Evolutionary conservation across 2,329 filamentous ascomycete genomes (phyloP).

Genomic region (Colletotrichum cereale): DNA sequence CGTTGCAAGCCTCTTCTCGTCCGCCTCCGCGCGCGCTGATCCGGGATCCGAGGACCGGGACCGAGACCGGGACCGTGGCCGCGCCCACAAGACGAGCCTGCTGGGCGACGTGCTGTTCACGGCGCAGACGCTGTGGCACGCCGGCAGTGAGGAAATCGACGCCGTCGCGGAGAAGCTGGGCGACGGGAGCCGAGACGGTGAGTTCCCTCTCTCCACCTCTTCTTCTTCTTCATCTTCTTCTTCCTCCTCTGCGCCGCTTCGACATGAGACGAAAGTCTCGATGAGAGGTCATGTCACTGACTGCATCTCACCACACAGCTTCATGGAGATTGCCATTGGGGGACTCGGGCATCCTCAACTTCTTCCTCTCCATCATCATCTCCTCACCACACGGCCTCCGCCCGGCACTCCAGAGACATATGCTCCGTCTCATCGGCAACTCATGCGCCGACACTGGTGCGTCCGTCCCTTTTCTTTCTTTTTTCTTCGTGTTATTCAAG

Average conservation of each 20-base stretch:
- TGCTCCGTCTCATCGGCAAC: slow-evolving; percentile 71
- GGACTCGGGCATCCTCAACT: slow-evolving; percentile 68
- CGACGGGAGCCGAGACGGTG: slow-evolving; percentile 68
- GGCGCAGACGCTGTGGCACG: slow-evolving; percentile 56
- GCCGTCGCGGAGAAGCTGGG: slow-evolving; percentile 64
- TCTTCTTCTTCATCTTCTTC: too few species aligned
- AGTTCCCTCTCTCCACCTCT: too few species aligned
- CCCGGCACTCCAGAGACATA: slow-evolving; percentile 63
- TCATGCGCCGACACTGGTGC: slow-evolving; percentile 71
- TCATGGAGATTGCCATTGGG: slow-evolving; percentile 69
- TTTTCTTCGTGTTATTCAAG: not conserved
- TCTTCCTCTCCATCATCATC: slow-evolving; percentile 64
- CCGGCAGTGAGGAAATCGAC: slow-evolving; percentile 58
- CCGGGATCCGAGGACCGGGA: slow-evolving; percentile 23
- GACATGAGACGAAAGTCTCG: not conserved
- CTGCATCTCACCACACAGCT: slow-evolving; percentile 53
- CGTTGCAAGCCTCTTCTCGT: slow-evolving; percentile 22
- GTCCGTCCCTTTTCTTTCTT: slow-evolving; percentile 18
- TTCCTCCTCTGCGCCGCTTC: too few species aligned
- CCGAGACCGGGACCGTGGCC: slow-evolving; percentile 21
- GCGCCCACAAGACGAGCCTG: slow-evolving; percentile 17
- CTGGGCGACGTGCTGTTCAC: slow-evolving; percentile 51
- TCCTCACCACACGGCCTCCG: slow-evolving; percentile 49
- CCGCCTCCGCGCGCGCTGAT: slow-evolving; percentile 25
- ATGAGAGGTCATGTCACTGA: slow-evolving; percentile 36